phyloP scores from a whole-genome alignment of 768 basidiomycete species.

The Paxillus ammoniavirescens region DNA sequence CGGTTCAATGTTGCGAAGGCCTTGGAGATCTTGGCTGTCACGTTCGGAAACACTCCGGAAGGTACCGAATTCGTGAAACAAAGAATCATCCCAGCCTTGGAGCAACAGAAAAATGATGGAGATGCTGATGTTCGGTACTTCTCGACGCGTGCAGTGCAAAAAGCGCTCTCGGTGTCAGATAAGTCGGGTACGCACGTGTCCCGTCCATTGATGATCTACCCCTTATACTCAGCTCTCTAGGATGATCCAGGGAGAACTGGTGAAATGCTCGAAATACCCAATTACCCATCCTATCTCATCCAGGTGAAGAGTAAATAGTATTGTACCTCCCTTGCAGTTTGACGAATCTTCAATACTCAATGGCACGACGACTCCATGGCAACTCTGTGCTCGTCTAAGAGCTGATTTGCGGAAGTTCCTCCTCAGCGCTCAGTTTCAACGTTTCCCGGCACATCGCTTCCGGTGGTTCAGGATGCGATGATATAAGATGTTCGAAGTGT shows the following conservation, averaged over 20 bases:
- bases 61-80: slow-evolving; percentile 74
- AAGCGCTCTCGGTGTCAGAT: slow-evolving; percentile 38
- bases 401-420: neutral
- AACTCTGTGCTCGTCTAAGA: neutral
- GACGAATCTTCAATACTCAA: slow-evolving; percentile 17
- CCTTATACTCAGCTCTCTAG: slow-evolving; percentile 10
- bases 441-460: neutral
- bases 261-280: slow-evolving; percentile 32
- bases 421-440: too few species aligned
- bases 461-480: neutral
- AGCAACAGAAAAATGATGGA: slow-evolving; percentile 81
- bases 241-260: slow-evolving; percentile 20
- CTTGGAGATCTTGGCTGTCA: slow-evolving; percentile 80
- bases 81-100: slow-evolving; percentile 78
- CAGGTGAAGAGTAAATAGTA: slow-evolving; percentile 30
- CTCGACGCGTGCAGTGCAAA: slow-evolving; percentile 77
- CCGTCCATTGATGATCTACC: neutral
- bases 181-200: slow-evolving; percentile 34
- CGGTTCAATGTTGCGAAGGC: slow-evolving; percentile 98
- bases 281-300: slow-evolving; percentile 21
- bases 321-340: slow-evolving; percentile 28
- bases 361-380: neutral
- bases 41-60: slow-evolving; percentile 60
- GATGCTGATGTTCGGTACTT: slow-evolving; percentile 98
- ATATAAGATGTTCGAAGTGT: neutral